Percentiles rank a stretch among this genome's conserved stretches.
phyloP scores from a whole-genome alignment of 2,329 filamentous ascomycete species.

The Ilyonectria robusta region DNA sequence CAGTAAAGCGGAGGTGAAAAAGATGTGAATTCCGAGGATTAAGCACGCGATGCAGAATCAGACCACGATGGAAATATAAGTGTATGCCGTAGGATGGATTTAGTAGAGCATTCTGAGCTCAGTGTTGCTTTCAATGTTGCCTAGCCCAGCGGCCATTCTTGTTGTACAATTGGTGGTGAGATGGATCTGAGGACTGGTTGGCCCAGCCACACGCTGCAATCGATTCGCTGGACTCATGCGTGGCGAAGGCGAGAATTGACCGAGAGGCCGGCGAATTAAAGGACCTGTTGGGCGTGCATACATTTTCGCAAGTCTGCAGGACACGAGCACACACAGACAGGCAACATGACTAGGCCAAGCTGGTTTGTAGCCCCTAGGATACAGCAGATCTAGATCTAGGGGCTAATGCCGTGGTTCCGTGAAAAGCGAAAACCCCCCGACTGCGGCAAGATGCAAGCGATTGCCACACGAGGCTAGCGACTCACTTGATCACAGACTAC shows the following conservation, averaged over 20 bases:
- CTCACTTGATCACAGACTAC: not conserved
- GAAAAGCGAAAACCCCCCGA: not conserved
- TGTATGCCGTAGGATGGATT: not conserved
- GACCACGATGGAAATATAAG: too few relatives aligned
- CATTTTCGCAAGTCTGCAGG: not conserved
- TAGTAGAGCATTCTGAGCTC: not conserved
- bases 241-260: conserved; percentile 2
- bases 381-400: not conserved
- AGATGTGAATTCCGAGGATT: not conserved
- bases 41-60: not conserved
- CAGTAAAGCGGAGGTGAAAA: not conserved
- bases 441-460: not conserved
- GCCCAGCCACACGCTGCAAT: conserved; percentile 9
- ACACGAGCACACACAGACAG: not conserved
- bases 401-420: not conserved
- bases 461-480: not conserved
- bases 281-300: not conserved
- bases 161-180: not conserved
- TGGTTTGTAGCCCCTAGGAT: not conserved
- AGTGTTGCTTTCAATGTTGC: too few relatives aligned
- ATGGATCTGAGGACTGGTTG: not conserved
- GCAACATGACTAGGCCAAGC: not conserved
- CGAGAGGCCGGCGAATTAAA: conserved; percentile 6
- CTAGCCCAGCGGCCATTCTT: too few relatives aligned
- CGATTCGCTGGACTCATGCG: conserved; percentile 2